Percentiles rank a stretch among this genome's conserved stretches.
phyloP scores from a whole-genome alignment of 192 early-diverging fungal genomes.

The Rhizophagus sp. region DNA sequence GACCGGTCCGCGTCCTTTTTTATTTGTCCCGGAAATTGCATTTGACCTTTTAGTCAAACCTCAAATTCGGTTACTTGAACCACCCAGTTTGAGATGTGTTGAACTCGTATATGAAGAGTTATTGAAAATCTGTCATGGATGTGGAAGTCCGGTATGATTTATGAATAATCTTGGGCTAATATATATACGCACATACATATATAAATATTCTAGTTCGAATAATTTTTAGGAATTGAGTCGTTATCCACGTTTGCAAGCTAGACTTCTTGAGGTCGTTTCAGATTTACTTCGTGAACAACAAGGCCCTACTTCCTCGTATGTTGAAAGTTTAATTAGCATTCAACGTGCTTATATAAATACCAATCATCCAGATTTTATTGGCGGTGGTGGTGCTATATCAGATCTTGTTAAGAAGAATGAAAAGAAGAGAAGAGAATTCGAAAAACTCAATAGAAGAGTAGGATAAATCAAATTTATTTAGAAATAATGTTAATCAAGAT shows the following conservation, averaged over 20 bases:
- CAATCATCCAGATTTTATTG: slow-evolving; percentile 84
- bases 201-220: not conserved
- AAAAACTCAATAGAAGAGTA: slow-evolving; percentile 39
- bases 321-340: slow-evolving; percentile 80
- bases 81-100: slow-evolving; percentile 77
- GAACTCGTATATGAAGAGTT: slow-evolving; percentile 83
- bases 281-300: slow-evolving; percentile 76
- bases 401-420: slow-evolving; percentile 67
- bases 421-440: slow-evolving; percentile 58
- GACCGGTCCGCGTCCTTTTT: slow-evolving; percentile 72
- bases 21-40: slow-evolving; percentile 85
- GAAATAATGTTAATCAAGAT: too few species aligned
- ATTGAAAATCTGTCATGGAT: slow-evolving; percentile 76
- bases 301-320: slow-evolving; percentile 70
- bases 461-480: not conserved
- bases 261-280: slow-evolving; percentile 74
- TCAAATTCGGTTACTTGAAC: slow-evolving; percentile 73
- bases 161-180: not conserved
- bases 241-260: slow-evolving; percentile 74
- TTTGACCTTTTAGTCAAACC: slow-evolving; percentile 84
- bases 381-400: slow-evolving; percentile 73
- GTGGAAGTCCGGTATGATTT: slow-evolving; percentile 63
- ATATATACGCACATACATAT: not conserved
- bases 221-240: slow-evolving; percentile 62
- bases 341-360: slow-evolving; percentile 86